Evolutionary conservation across 345 rosid genomes (phyloP).

Genomic region (Brassica incana): DNA sequence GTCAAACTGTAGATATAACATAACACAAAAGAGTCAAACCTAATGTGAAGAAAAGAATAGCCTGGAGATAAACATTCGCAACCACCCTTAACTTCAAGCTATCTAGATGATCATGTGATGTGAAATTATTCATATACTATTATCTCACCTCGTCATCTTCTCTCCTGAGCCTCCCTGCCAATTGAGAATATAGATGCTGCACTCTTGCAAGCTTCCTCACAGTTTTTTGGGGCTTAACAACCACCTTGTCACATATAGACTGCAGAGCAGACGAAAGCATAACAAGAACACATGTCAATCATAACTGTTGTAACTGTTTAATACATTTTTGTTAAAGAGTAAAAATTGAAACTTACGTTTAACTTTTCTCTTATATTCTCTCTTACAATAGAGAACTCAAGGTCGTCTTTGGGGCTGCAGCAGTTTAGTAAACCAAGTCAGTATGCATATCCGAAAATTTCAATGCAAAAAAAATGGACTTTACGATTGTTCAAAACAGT

Average conservation of each 20-base stretch:
- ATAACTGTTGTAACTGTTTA: not conserved
- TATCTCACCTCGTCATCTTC: slow-evolving; percentile 81
- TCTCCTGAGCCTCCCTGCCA: slow-evolving; percentile 61
- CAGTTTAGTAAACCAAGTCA: slow-evolving; percentile 17
- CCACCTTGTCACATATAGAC: slow-evolving; percentile 66
- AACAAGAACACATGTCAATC: not conserved
- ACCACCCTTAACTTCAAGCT: not conserved
- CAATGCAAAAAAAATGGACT: not conserved
- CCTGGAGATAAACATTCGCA: not conserved
- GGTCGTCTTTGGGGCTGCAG: slow-evolving; percentile 84
- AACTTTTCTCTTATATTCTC: slow-evolving; percentile 78
- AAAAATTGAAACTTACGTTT: slow-evolving; percentile 50
- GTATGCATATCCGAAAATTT: slow-evolving; percentile 13
- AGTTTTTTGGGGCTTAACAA: slow-evolving; percentile 66
- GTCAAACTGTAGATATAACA: slow-evolving; percentile 52
- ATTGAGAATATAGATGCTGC: slow-evolving; percentile 76
- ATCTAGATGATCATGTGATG: not conserved
- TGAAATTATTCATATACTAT: not conserved
- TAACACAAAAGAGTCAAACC: not conserved
- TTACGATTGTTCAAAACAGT: not conserved
- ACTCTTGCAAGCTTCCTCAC: slow-evolving; percentile 83
- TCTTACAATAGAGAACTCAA: slow-evolving; percentile 85
- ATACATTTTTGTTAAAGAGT: not conserved
- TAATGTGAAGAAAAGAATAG: not conserved
- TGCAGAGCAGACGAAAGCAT: slow-evolving; percentile 35